Base-by-base conservation (phyloP, 257 asterid species). In the Vinca minor region DNA sequence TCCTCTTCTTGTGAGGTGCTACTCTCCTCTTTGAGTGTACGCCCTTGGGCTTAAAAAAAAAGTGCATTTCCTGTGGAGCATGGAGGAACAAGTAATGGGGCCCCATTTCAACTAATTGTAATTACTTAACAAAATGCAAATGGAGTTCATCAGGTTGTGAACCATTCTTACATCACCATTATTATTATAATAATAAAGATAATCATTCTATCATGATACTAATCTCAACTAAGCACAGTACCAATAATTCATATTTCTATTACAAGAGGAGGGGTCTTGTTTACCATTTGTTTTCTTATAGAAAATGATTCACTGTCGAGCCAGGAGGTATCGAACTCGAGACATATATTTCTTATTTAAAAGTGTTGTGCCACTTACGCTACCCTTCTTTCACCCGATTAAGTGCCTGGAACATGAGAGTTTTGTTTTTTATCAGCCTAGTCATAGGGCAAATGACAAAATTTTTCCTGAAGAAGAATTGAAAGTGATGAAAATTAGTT, bases 361-460 rank as follows among this genome's bases (percentile, higher is more conserved):
- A n/a, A n/a, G n/a, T n/a, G n/a, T n/a, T n/a, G n/a, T n/a, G n/a
- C n/a, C n/a, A n/a, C n/a, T n/a, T n/a, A n/a, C n/a, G n/a, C n/a
- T n/a, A n/a, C n/a, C n/a, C n/a, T n/a, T n/a, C n/a, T n/a, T n/a
- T n/a, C n/a, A n/a, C n/a, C n/a, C n/a, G n/a, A n/a, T n/a, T n/a
- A 26, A 28, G 8, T 26, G 63, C 62, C 62, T 11, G 47, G 57
- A 55, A 41, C 20, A 32, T 15, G 31, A 13, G 38, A 65, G 14
- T 8, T 3, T 34, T 34, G 38, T 17, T n/a, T 17, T n/a, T 9
- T 32, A 21, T 55, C 60, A 55, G 38, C 45, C 18, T 12, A 20
- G 26, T 56, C 49, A 36, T 4, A 49, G 35, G 32, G 62, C 77
- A 78, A 80, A 71, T 65, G 79, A 79, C 74, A 78, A 61, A 35